Evolutionary conservation across 2,329 filamentous ascomycete genomes (phyloP), one percentile per base, ranked within the genome.

Genomic region (Xylariaceae sp.): DNA sequence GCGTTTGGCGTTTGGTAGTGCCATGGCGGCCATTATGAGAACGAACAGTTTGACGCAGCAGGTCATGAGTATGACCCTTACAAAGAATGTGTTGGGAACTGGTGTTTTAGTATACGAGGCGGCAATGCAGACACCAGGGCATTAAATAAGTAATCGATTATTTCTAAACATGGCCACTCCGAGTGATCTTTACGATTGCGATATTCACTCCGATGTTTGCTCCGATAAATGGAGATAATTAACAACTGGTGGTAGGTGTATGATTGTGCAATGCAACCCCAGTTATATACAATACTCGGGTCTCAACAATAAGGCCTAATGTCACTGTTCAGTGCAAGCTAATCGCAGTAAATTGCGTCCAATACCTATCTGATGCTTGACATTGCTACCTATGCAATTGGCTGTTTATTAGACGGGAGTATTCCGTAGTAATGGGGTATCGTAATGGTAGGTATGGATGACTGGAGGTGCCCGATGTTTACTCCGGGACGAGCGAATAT

Each of bases 1-100:
- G 55, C 53, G 54, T 57, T 41, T 12, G 57, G 57, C 54, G 57
- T 59, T 57, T 39, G 15, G 36, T 45, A 34, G 34, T 44, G 36
- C n/a, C 41, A 50, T 15, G 19, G 48, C 29, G 39, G 42, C 42
- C 51, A 29, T 53, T 39, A 48, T 34, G 47, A 49, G 55, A 49
- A 49, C 41, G 43, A 55, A 53, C 43, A 53, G 9, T 55, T 48
- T 48, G 49, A 54, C 39, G 34, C 29, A 48, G 32, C 51, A 43
- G 21, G 49, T 16, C 51, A 40, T 19, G 40, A 19, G 13, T 49
- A 37, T 43, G 32, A 12, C 21, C 34, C 43, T 37, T 22, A 41
- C n/a, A 30, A 26, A 51, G 48, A 39, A 50, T 46, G 50, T 47
- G 21, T 49, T 19, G 22, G 49, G 36, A 26, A 18, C 26, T 3